These are phyloP conservation scores for Tolypocladium ovalisporum DNA, from an alignment of 2,329 filamentous ascomycete genomes.

Conservation along the genomic window DNA sequence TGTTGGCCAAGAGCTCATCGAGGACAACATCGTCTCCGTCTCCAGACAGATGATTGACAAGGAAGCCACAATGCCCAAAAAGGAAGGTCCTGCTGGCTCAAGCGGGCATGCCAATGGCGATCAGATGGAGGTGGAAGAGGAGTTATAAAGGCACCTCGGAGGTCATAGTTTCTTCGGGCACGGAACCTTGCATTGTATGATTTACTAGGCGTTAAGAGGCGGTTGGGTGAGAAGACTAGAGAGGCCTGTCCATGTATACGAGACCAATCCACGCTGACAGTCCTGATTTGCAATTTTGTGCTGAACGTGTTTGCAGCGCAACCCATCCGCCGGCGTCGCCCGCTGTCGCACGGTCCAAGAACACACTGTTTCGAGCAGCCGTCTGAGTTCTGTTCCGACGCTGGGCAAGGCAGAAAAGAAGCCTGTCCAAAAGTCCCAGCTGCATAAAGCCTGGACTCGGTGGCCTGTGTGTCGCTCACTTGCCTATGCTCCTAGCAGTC, in stretches of 20 bases:
- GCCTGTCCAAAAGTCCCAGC: background rate
- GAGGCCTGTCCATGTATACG: background rate
- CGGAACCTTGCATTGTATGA: slow-evolving; percentile 15
- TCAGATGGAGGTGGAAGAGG: slow-evolving; percentile 62
- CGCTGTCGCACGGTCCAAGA: background rate
- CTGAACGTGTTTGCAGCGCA: background rate
- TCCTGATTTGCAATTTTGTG: background rate
- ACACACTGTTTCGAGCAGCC: background rate
- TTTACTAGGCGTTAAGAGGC: slow-evolving; percentile 19
- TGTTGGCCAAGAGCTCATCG: slow-evolving; percentile 90
- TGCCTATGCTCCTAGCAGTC: no score
- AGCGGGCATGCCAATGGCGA: slow-evolving; percentile 44
- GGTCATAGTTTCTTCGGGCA: slow-evolving; percentile 9
- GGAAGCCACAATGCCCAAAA: slow-evolving; percentile 83
- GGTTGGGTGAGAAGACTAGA: slow-evolving; percentile 13
- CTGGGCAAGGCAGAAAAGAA: background rate
- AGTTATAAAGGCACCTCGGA: slow-evolving; percentile 20
- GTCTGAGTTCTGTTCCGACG: background rate
- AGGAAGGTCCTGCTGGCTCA: slow-evolving; percentile 37
- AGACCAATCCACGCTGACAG: slow-evolving; percentile 4
- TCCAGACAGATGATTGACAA: slow-evolving; percentile 99
- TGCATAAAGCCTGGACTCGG: background rate
- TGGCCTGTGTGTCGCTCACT: background rate
- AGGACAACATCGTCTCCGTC: slow-evolving; percentile 99
- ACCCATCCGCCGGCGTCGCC: background rate